phyloP scores from a whole-genome alignment of 176 grass and related monocot genomes.

The Poa annua region DNA sequence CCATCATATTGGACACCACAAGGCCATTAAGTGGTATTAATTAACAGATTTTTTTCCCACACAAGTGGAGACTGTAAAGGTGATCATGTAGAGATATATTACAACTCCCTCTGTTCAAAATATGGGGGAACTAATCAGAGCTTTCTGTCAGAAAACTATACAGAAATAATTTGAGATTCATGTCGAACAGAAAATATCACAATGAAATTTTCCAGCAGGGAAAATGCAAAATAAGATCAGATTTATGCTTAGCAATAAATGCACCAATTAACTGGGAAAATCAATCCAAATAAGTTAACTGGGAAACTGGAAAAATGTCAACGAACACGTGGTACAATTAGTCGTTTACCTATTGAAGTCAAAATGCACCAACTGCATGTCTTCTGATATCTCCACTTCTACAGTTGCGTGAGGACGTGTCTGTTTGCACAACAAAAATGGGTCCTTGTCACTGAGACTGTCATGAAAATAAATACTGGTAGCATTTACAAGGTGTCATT shows the following conservation, averaged over 20 bases:
- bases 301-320: neutral
- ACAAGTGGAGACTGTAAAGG: neutral
- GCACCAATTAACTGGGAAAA: neutral
- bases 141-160: neutral
- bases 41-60: neutral
- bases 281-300: neutral
- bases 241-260: neutral
- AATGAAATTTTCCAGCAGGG: slow-evolving; percentile 1
- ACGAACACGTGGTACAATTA: slow-evolving; percentile 5
- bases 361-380: slow-evolving; percentile 98
- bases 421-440: slow-evolving; percentile 54
- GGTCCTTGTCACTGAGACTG: neutral
- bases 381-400: slow-evolving; percentile 99
- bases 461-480: neutral
- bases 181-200: slow-evolving; percentile 7
- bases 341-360: slow-evolving; percentile 93
- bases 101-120: neutral
- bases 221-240: slow-evolving; percentile 20
- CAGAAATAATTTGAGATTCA: slow-evolving; percentile 18
- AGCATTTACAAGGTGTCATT: slow-evolving; percentile 2
- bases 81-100: slow-evolving; percentile 24
- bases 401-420: slow-evolving; percentile 98
- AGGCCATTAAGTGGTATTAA: neutral
- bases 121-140: neutral
- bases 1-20: neutral